Evolutionary conservation across 108 stramenopile species (phyloP), one percentile per base, ranked within the genome.

Genomic region (Cyclotella choctawhatcheeana): DNA sequence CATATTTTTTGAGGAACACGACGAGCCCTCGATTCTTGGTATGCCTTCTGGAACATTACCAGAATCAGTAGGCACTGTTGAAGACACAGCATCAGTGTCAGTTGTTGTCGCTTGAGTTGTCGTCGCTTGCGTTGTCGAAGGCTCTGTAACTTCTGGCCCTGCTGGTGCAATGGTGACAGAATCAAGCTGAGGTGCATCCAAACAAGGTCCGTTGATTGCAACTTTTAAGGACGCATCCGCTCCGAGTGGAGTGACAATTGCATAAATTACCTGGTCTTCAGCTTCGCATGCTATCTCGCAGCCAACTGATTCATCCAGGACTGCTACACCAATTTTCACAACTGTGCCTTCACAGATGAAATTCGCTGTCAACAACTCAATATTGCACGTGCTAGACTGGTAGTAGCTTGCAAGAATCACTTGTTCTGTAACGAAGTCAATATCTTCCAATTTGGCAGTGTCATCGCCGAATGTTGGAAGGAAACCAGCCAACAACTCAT

Each of bases 321-420:
- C 54, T 26, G 35, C 31, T 26, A 69, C 30, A 55, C 27, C 22
- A 3, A 69, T 16, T 43, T 56, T 17, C 6, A 69, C 33, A 7
- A 43, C 40, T 12, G 35, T 18, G n/a, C 43, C 43, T 1, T 21
- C 55, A 54, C 67, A 69, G 1, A n/a, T 13, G 18, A 40, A 44
- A 2, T 69, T 31, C 8, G 18, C 32, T 6, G 63, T 34, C 14
- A 21, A 3, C n/a, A 64, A 1, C 21, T 69, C 67, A 21, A 26
- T 22, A 33, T 67, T 67, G 55, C 67, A 69, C 22, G 54, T 69
- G 30, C 55, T 56, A 0, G 55, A 69, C 26, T 53, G 26, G 44
- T 69, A 69, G 18, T 69, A 56, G 8, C 54, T 69, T 5, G 17
- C 55, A 56, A 69, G 58, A 44, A 69, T 56, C 0, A 69, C 43